Percentiles rank a stretch among this genome's conserved stretches.
These are phyloP conservation scores for Phytophthora cryptogea DNA, from an alignment of 352 stramenopile species.

Conservation along the genomic window DNA sequence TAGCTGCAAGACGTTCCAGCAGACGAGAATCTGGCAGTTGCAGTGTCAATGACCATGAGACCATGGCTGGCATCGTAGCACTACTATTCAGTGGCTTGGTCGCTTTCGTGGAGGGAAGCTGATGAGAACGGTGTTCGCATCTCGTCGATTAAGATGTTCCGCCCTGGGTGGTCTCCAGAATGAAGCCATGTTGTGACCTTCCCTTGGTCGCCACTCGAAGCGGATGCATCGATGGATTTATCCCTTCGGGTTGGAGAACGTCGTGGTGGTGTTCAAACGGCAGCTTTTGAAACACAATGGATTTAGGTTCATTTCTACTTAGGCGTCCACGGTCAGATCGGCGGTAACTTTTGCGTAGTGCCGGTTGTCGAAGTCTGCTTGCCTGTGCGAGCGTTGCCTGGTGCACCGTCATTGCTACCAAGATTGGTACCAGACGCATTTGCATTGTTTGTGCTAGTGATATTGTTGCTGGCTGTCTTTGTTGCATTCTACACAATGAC, in stretches of 20 bases:
- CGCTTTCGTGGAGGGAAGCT: not conserved
- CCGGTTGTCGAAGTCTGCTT: conserved; percentile 10
- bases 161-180: conserved; percentile 9
- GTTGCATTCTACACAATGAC: conserved; percentile 17
- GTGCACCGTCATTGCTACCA: conserved; percentile 6
- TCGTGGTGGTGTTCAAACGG: not conserved
- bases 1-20: not conserved
- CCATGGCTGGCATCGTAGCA: too few relatives aligned
- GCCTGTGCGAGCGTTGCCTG: conserved; percentile 2
- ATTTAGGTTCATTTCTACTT: conserved; percentile 6
- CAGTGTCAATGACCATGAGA: too few relatives aligned
- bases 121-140: too few relatives aligned
- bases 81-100: not conserved
- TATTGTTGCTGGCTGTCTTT: conserved; percentile 26
- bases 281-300: not conserved
- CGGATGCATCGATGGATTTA: conserved; percentile 7
- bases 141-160: conserved; percentile 21
- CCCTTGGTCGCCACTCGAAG: conserved; percentile 5
- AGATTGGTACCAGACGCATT: not conserved
- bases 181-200: not conserved
- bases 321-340: conserved; percentile 16
- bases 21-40: too few relatives aligned
- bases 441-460: conserved; percentile 17
- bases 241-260: not conserved
- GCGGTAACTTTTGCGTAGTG: conserved; percentile 25